Base-by-base conservation (phyloP, 345 rosid genomes). In the Eucalyptus tenuipes region DNA sequence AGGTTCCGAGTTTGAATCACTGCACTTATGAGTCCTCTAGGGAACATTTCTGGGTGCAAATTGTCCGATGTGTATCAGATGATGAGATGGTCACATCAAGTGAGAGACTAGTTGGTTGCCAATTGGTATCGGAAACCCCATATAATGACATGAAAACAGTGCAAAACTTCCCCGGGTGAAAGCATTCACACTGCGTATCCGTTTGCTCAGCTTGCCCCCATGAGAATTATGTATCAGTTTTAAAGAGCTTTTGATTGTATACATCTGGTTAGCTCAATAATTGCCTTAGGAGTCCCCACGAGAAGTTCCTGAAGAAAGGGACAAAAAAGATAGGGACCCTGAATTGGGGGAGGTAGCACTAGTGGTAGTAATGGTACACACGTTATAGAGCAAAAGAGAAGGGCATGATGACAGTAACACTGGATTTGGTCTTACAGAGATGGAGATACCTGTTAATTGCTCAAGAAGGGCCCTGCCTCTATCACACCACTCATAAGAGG, bases 341-440 rank as follows among this genome's bases (percentile, higher is more conserved):
- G 40, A 64, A 64, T n/a, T 64, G 75, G 75, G 75, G 75, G 75
- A 64, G 75, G 75, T n/a, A n/a, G 75, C 33, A 64, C 37, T 14
- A 64, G 75, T 15, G 40, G 40, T 61, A n/a, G 20, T n/a, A 64
- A 64, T 64, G 75, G 75, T 64, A 64, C 37, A n/a, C 75, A n/a
- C 75, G 18, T 64, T n/a, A 31, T n/a, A 64, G 18, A 64, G 75
- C 75, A 64, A 64, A 64, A 64, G 75, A 64, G 88, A 66, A 15
- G 44, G 75, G 89, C 48, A 86, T 88, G 80, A 79, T 86, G 93
- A 87, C 89, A 85, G 29, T 7, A 53, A 31, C 91, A 88, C 91
- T 71, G 86, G 50, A 59, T 86, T 49, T 88, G 91, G 91, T 68
- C 90, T 57, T 87, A 20, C 75, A 80, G 42, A 80, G 88, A 68